Conservation (phyloP, 768 basidiomycete species). For the Russula vinacea region DNA sequence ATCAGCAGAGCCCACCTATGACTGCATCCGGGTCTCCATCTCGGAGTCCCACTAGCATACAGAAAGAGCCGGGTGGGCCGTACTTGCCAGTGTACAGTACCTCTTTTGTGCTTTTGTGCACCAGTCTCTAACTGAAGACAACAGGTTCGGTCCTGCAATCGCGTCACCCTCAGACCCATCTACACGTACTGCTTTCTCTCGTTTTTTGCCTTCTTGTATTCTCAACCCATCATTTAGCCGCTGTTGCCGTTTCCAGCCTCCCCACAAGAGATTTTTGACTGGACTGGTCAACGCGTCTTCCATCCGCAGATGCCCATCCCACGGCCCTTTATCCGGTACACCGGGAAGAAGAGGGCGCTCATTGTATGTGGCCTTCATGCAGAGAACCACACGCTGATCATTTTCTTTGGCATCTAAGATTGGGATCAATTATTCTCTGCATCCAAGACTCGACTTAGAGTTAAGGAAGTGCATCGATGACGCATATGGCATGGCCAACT, state of each 20-base stretch:
- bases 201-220: not conserved
- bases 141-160: not conserved
- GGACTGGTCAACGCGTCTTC: not conserved
- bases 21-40: not conserved
- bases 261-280: not conserved
- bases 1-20: not conserved
- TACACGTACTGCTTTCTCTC: not conserved
- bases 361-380: not conserved
- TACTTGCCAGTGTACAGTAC: not conserved
- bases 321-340: not conserved
- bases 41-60: not conserved
- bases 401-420: not conserved
- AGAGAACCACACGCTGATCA: not conserved
- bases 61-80: not conserved
- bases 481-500: not conserved
- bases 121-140: not conserved
- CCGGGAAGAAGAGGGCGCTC: not conserved
- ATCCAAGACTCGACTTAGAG: not conserved
- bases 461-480: not conserved
- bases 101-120: not conserved
- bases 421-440: not conserved
- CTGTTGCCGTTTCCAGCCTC: not conserved
- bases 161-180: not conserved
- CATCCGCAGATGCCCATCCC: not conserved
- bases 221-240: not conserved